Evolutionary conservation across 2,329 filamentous ascomycete genomes (phyloP).

Genomic region (Ophiosphaerella korrae): DNA sequence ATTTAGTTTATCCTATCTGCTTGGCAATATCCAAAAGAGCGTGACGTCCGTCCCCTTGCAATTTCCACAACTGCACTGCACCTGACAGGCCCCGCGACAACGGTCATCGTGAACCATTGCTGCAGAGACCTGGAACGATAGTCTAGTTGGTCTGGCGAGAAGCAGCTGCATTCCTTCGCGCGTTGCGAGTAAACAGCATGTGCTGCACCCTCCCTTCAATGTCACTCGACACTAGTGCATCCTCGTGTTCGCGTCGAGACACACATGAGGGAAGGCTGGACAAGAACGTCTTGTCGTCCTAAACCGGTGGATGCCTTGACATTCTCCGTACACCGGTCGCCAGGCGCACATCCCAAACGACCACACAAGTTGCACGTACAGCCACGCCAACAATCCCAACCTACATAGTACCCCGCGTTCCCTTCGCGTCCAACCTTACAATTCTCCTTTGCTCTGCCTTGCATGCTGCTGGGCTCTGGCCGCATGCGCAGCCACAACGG

Average conservation of each 20-base stretch:
- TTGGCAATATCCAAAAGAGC: slow-evolving; percentile 5
- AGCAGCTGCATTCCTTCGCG: slow-evolving; percentile 4
- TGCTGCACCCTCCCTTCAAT: neutral
- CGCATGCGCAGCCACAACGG: slow-evolving; percentile 15
- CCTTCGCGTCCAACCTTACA: neutral
- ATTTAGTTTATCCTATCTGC: slow-evolving; percentile 7
- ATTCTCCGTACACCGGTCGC: neutral
- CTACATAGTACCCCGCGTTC: slow-evolving; percentile 1
- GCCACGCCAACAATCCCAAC: too few relatives aligned
- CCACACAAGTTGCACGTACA: too few relatives aligned
- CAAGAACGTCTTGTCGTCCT: neutral
- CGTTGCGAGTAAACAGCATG: slow-evolving; percentile 1
- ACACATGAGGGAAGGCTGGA: neutral
- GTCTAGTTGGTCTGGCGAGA: neutral
- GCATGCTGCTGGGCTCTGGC: slow-evolving; percentile 9
- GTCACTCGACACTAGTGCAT: neutral
- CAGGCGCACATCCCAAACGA: neutral
- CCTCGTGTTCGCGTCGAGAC: neutral
- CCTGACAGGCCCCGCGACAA: slow-evolving; percentile 12
- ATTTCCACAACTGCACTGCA: slow-evolving; percentile 7
- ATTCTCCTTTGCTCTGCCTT: slow-evolving; percentile 9
- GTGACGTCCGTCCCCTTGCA: slow-evolving; percentile 7
- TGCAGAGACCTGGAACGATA: slow-evolving; percentile 2
- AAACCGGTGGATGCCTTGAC: neutral
- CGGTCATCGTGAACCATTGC: slow-evolving; percentile 13